Evolutionary conservation across 371 early-diverging fungal species (phyloP), one percentile per base, ranked within the genome.

Genomic region (Catenaria anguillulae): DNA sequence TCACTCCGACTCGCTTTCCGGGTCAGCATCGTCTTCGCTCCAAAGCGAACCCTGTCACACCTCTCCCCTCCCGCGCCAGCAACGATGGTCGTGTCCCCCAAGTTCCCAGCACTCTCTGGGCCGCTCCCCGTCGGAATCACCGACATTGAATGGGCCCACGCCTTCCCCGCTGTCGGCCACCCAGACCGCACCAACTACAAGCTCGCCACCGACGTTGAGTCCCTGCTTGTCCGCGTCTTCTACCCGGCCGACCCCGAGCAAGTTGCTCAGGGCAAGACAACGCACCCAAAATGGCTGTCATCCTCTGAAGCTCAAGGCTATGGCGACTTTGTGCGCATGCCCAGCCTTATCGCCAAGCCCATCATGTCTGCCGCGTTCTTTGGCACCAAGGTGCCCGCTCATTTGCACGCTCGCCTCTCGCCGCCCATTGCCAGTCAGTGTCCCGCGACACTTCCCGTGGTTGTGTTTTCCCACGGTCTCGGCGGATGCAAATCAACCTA

Each of bases 401-500:
- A 29, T 2, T 10, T 17, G 52, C 52, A 15, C 26, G 29, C 13
- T 1, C 29, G 36, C 34, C 36, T 13, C 58, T 31, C 19, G 12
- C 42, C 35, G 58, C 36, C 21, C 5, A 6, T 8, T 17, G 3
- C 2, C n/a, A 33, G 40, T 40, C 10, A 40, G 58, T 10, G 24
- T 13, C 58, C 58, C 29, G 45, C 62, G 33, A 33, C 63, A 6
- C 72, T 65, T 37, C 75, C 75, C 17, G 68, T 74, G 6, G 56
- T 70, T 40, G 52, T 74, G 2, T 74, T 74, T 58, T 66, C 65
- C 15, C 76, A 77, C 67, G 75, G 77, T 10, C 65, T 78, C 36
- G 77, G 73, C 24, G 80, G 77, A 23, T 72, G 66, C 59, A 68
- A 77, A 17, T 64, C 71, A 2, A 70, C 73, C 12, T 81, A 81